Evolutionary conservation across 257 asterid genomes (phyloP).

Genomic region (Paraleonurus japonicus): DNA sequence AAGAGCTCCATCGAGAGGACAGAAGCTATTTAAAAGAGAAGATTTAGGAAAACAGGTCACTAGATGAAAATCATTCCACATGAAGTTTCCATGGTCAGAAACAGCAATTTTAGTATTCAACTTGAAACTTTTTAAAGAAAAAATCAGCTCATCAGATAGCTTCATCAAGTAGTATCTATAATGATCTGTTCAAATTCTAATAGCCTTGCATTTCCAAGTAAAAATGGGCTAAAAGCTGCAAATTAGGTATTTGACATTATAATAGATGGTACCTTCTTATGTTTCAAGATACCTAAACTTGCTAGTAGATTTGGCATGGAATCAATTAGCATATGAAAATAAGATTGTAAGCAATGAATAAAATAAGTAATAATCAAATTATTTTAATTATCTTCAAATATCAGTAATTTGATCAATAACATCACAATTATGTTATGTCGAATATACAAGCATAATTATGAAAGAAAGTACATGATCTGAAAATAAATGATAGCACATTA

Average conservation of each 20-base stretch:
- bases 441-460: not conserved
- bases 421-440: not conserved
- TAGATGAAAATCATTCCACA: not conserved
- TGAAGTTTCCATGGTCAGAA: no score
- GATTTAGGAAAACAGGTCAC: not conserved
- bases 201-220: not conserved
- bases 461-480: not conserved
- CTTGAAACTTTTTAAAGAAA: no score
- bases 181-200: not conserved
- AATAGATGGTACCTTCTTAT: not conserved
- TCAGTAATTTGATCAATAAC: not conserved
- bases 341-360: not conserved
- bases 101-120: no score
- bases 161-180: no score
- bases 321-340: not conserved
- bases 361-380: not conserved
- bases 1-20: not conserved
- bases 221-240: not conserved
- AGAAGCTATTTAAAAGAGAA: not conserved
- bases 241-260: not conserved
- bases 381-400: not conserved
- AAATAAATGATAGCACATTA: constrained; percentile 25
- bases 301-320: not conserved
- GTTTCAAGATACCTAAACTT: not conserved
- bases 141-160: no score